phyloP scores from a whole-genome alignment of 1,284 basidiomycete genomes.

The Xerocomus minutiporus region DNA sequence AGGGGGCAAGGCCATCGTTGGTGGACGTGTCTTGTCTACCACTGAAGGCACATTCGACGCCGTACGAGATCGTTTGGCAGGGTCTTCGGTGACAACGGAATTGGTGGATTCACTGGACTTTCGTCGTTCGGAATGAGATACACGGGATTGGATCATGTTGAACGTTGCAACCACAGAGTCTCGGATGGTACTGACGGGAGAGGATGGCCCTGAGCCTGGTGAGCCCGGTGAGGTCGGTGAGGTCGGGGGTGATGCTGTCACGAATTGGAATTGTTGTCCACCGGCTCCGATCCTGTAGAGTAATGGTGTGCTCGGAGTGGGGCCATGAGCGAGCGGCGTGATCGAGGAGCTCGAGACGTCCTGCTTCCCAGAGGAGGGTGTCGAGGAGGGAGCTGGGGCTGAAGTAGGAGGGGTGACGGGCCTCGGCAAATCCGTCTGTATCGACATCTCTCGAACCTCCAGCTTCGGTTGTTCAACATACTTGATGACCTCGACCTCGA shows the following conservation, averaged over 20 bases:
- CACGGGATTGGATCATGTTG: conserved; percentile 37
- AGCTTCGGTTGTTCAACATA: conserved; percentile 45
- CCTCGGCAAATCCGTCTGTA: conserved; percentile 73
- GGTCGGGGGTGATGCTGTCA: conserved; percentile 39
- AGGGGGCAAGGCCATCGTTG: conserved; percentile 81
- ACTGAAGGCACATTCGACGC: conserved; percentile 43
- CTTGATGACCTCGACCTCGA: conserved; percentile 27
- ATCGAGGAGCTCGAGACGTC: conserved; percentile 30
- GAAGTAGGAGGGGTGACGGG: conserved; percentile 38
- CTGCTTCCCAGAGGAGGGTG: conserved; percentile 27
- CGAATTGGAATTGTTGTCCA: conserved; percentile 72
- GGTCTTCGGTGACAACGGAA: conserved; percentile 45
- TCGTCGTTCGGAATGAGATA: conserved; percentile 40
- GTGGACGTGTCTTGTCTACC: conserved; percentile 78
- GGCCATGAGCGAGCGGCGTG: conserved; percentile 24
- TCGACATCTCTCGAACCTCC: conserved; percentile 65
- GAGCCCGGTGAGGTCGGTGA: conserved; percentile 5
- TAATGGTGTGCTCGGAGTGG: conserved; percentile 27
- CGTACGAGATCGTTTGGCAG: conserved; percentile 50
- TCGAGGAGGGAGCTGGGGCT: conserved; percentile 19
- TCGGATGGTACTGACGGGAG: conserved; percentile 41
- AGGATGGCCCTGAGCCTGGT: conserved; percentile 26
- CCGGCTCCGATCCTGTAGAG: conserved; percentile 56
- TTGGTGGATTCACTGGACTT: conserved; percentile 60
- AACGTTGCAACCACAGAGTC: conserved; percentile 37